Conservation (phyloP, 331 rosid genomes). For the Malus hybrid region DNA sequence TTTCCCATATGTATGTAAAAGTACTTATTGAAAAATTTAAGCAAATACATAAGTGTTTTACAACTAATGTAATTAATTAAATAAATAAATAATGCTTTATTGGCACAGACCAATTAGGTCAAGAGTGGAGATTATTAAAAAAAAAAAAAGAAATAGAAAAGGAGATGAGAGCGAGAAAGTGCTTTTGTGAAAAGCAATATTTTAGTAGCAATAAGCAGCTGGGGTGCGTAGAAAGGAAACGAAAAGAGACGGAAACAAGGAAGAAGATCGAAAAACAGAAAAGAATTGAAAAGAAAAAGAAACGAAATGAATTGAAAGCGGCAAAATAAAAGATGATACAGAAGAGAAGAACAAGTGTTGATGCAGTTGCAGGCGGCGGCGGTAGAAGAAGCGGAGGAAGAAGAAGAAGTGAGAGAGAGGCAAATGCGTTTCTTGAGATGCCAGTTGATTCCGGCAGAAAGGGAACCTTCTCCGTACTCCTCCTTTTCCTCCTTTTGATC, state of each 20-base stretch:
- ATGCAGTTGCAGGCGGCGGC: conserved; percentile 5
- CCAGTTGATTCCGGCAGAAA: conserved; percentile 68
- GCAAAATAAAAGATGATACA: conserved; percentile 24
- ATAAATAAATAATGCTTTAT: too few relatives aligned
- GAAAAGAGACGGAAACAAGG: background rate
- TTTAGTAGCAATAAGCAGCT: conserved; percentile 11
- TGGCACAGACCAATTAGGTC: background rate
- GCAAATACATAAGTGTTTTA: too few relatives aligned
- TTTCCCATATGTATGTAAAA: too few relatives aligned
- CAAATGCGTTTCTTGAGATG: conserved; percentile 40
- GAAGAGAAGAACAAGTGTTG: conserved; percentile 25
- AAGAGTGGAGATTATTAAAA: background rate
- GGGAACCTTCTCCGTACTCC: conserved; percentile 74
- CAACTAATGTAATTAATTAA: too few relatives aligned
- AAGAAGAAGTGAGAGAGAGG: conserved; percentile 5
- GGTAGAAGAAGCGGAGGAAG: background rate
- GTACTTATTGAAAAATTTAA: too few relatives aligned
- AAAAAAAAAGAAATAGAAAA: background rate
- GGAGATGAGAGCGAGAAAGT: conserved; percentile 1
- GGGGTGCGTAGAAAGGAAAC: conserved; percentile 1
- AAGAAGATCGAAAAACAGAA: background rate
- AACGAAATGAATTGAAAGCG: conserved; percentile 8
- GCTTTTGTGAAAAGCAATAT: conserved; percentile 11
- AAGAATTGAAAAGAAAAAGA: background rate
- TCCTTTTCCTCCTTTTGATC: conserved; percentile 61